Conservation (phyloP, 2,329 filamentous ascomycete genomes). For the Lecanicillium sp. region DNA sequence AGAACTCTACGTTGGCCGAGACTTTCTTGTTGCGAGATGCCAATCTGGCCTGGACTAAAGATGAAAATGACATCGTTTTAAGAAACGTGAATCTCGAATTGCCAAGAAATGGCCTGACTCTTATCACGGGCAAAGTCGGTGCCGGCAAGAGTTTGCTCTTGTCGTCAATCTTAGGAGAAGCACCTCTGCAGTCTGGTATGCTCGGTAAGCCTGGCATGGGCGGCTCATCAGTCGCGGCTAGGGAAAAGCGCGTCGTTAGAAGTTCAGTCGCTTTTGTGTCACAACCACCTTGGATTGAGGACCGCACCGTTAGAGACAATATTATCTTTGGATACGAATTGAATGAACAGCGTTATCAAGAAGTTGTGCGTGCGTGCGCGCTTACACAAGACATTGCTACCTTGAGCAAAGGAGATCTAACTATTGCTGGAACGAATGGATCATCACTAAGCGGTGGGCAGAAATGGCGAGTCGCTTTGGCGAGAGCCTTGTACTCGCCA, state of each 20-base stretch:
- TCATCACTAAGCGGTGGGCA: conserved; percentile 71
- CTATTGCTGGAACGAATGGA: conserved; percentile 67
- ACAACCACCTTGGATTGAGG: conserved; percentile 71
- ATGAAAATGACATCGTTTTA: conserved; percentile 45
- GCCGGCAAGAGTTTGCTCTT: conserved; percentile 63
- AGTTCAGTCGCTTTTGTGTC: conserved; percentile 55
- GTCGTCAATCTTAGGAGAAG: conserved; percentile 59
- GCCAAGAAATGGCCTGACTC: conserved; percentile 53
- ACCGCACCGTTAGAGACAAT: conserved; percentile 62
- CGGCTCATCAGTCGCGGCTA: conserved; percentile 54
- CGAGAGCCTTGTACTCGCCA: conserved; percentile 62
- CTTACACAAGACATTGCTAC: conserved; percentile 62
- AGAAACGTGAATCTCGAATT: conserved; percentile 52
- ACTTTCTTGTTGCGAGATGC: conserved; percentile 3
- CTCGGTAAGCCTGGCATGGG: conserved; percentile 39
- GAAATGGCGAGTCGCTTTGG: conserved; percentile 66
- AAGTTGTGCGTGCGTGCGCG: conserved; percentile 60
- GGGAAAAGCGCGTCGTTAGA: neutral
- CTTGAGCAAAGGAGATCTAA: conserved; percentile 60
- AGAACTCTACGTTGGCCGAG: neutral
- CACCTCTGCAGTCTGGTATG: conserved; percentile 49
- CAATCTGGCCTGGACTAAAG: conserved; percentile 3
- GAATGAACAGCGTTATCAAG: conserved; percentile 53
- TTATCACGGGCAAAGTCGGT: conserved; percentile 62
- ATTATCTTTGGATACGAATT: conserved; percentile 61